Evolutionary conservation across 768 basidiomycete genomes (phyloP), one percentile per base, ranked within the genome.

Genomic region (Boletus edulis): DNA sequence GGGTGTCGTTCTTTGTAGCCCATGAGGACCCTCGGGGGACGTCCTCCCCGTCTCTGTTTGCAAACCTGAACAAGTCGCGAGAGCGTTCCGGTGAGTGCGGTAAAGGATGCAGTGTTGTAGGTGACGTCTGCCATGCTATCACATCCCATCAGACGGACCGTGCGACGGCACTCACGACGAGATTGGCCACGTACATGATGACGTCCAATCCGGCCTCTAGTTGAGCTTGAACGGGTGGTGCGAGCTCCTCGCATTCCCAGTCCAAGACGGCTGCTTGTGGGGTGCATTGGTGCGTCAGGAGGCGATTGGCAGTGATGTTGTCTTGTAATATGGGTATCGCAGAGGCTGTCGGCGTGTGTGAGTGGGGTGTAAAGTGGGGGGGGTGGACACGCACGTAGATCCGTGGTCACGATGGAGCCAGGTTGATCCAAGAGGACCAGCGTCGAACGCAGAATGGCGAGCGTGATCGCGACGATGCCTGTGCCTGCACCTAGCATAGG

Each of bases 121-220:
- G 92, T 87, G 9, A 95, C 91, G 62, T 97, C 94, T 13, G 93
- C 90, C 85, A 95, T 92, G 42, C 93, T 94, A 60, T 32, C 14
- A 13, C 11, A 35, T 46, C 31, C 42, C 13, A 39, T 54, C 32
- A 55, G 44, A n/a, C 10, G 4, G 18, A 14, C 7, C 6, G 15
- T 1, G 24, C 22, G 15, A 29, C 15, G 0, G 39, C 10, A 10
- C 14, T 1, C 3, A 35, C 24, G 3, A 13, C 14, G 18, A 32
- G 24, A 29, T 50, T 31, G 34, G 10, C 20, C 11, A 76, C 87
- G 55, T 69, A 91, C 90, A 93, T 68, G 49, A 96, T 82, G 37
- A 82, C 73, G 63, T 92, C 85, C 37, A 90, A 73, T 6, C 76
- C 73, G 14, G 57, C 58, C 5, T 59, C 68, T 6, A 77, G 62